phyloP scores from a whole-genome alignment of 2,329 filamentous ascomycete species.

The Ascochyta fabae region DNA sequence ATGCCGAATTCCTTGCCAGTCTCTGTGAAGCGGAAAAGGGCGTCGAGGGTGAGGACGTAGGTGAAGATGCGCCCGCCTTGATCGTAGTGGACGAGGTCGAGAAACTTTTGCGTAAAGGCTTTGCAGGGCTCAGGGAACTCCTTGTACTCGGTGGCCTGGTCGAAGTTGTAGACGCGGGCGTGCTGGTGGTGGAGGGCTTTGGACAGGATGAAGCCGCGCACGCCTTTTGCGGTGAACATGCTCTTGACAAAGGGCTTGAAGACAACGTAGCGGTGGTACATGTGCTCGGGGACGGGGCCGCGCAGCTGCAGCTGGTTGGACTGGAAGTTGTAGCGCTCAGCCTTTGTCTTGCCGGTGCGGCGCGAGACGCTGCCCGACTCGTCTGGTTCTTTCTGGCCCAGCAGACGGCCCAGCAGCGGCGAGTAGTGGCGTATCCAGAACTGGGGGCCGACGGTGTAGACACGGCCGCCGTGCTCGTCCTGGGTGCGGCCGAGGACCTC shows the following conservation, averaged over 20 bases:
- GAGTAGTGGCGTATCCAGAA: constrained; percentile 85
- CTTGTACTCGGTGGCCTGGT: constrained; percentile 76
- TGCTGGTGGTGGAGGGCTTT: constrained; percentile 91
- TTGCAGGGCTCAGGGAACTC: constrained; percentile 69
- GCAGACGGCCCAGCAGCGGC: constrained; percentile 82
- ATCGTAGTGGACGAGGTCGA: constrained; percentile 86
- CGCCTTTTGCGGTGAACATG: constrained; percentile 81
- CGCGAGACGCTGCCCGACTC: constrained; percentile 40
- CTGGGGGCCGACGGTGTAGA: constrained; percentile 81
- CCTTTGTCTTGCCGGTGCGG: constrained; percentile 54
- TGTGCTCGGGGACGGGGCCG: constrained; percentile 77
- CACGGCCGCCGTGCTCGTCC: constrained; percentile 65
- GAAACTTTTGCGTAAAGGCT: constrained; percentile 78
- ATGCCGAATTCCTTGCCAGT: constrained; percentile 96
- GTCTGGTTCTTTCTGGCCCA: constrained; percentile 66
- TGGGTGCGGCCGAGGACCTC: constrained; percentile 79
- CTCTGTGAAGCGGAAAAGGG: constrained; percentile 87
- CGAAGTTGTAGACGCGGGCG: constrained; percentile 85
- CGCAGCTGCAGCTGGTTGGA: constrained; percentile 87
- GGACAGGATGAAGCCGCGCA: constrained; percentile 81
- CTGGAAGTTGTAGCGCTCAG: constrained; percentile 87
- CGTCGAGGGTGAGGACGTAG: constrained; percentile 88
- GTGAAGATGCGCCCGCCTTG: constrained; percentile 88
- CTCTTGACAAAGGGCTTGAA: constrained; percentile 88
- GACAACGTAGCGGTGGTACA: constrained; percentile 93